A percentile compares a stretch with the other conserved stretches of the same genome.
Conservation (phyloP, 2,329 filamentous ascomycete species). For the Epichloe brachyelytri region DNA sequence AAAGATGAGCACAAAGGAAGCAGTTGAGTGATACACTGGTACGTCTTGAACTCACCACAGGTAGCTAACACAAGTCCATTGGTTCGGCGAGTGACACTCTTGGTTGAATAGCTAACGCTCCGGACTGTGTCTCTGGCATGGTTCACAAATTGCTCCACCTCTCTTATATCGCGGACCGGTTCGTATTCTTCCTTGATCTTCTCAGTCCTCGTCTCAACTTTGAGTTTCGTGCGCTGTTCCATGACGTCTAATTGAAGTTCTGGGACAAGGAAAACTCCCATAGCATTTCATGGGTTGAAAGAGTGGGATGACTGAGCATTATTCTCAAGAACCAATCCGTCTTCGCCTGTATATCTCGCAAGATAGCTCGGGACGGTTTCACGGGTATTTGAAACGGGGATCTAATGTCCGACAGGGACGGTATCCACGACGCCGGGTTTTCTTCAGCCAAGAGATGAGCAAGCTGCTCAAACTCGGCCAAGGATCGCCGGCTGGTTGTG, state of each 20-base stretch:
- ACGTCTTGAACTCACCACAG: conserved; percentile 32
- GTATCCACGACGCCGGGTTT: conserved; percentile 92
- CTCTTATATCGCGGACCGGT: conserved; percentile 68
- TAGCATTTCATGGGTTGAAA: conserved; percentile 88
- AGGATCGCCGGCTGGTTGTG: conserved; percentile 80
- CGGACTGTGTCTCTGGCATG: conserved; percentile 85
- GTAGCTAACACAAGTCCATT: conserved; percentile 57
- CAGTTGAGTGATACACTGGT: background rate
- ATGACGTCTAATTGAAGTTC: conserved; percentile 86
- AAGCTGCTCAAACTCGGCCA: conserved; percentile 84
- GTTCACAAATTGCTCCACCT: conserved; percentile 86
- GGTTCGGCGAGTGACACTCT: conserved; percentile 66
- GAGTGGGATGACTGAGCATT: conserved; percentile 78
- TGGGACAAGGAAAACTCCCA: conserved; percentile 99
- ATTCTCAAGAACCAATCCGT: conserved; percentile 83
- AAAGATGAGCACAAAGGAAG: background rate
- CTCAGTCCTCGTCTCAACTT: conserved; percentile 71
- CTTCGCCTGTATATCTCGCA: conserved; percentile 76
- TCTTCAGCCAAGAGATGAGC: conserved; percentile 73
- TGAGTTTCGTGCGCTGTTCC: conserved; percentile 73
- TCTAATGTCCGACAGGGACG: conserved; percentile 60
- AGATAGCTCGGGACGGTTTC: conserved; percentile 72
- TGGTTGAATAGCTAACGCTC: conserved; percentile 69
- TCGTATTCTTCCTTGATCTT: conserved; percentile 81
- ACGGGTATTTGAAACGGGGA: conserved; percentile 90